Percentiles rank a stretch among this genome's conserved stretches.
Evolutionary conservation across 1,284 basidiomycete species (phyloP).

Genomic region (Naganishia liquefaciens): DNA sequence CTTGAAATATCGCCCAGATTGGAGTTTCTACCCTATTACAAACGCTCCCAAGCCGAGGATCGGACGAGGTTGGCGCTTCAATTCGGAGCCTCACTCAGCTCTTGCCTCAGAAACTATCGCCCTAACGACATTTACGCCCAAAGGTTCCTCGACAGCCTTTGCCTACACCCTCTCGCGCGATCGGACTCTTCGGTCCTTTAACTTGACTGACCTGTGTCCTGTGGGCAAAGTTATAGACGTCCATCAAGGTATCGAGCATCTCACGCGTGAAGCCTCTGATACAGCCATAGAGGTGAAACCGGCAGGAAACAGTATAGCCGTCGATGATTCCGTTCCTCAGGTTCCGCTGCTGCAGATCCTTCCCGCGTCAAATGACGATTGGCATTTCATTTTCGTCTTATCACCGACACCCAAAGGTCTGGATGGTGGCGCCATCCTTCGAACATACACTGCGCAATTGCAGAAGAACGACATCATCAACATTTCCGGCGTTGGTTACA

Average conservation of each 20-base stretch:
- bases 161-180: slow-evolving; percentile 87
- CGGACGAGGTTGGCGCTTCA: slow-evolving; percentile 27
- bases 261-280: background rate
- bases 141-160: slow-evolving; percentile 56
- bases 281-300: background rate
- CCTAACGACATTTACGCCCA: slow-evolving; percentile 7
- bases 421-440: slow-evolving; percentile 48
- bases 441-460: slow-evolving; percentile 39
- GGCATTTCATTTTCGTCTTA: slow-evolving; percentile 51
- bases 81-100: slow-evolving; percentile 22
- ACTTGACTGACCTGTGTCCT: slow-evolving; percentile 54
- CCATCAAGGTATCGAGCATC: slow-evolving; percentile 7
- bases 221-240: slow-evolving; percentile 61
- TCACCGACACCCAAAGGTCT: slow-evolving; percentile 44
- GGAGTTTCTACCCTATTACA: slow-evolving; percentile 5
- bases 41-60: slow-evolving; percentile 11
- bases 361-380: slow-evolving; percentile 41
- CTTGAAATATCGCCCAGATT: slow-evolving; percentile 11
- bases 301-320: background rate
- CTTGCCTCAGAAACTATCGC: slow-evolving; percentile 27
- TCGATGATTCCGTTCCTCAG: slow-evolving; percentile 11
- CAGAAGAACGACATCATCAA: slow-evolving; percentile 43
- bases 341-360: slow-evolving; percentile 47
- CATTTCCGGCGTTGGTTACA: slow-evolving; percentile 42
- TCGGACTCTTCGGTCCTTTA: slow-evolving; percentile 79